Conservation (phyloP, 306 rosid genomes). For the Malus sieversii region DNA sequence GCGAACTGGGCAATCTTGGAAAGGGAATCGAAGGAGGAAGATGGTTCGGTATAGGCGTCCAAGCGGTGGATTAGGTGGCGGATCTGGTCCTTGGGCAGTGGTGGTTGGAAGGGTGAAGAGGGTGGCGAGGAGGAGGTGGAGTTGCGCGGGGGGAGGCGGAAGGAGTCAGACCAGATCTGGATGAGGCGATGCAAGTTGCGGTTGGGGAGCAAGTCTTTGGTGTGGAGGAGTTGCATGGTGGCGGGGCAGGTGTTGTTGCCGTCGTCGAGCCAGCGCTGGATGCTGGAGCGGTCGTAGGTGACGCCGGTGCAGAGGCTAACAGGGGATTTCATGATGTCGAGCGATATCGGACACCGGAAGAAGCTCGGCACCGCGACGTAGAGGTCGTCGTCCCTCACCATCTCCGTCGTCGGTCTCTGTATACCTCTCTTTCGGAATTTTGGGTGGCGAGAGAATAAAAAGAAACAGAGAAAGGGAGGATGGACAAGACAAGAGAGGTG, state of each 20-base stretch:
- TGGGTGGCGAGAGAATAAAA: neutral
- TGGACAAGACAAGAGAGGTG: slow-evolving; percentile 20
- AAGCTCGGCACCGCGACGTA: slow-evolving; percentile 64
- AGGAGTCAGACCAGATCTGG: slow-evolving; percentile 87
- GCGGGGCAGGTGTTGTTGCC: slow-evolving; percentile 98
- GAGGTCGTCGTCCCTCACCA: slow-evolving; percentile 69
- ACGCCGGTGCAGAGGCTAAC: slow-evolving; percentile 93
- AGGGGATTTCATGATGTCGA: slow-evolving; percentile 90
- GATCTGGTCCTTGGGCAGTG: slow-evolving; percentile 30
- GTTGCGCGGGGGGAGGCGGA: slow-evolving; percentile 21
- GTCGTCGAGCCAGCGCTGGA: slow-evolving; percentile 92
- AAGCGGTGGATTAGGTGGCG: slow-evolving; percentile 23
- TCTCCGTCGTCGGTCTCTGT: neutral
- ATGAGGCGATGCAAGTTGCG: slow-evolving; percentile 76
- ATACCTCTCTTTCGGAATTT: neutral
- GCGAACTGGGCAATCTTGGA: slow-evolving; percentile 43
- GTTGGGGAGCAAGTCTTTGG: slow-evolving; percentile 74
- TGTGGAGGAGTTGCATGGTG: slow-evolving; percentile 84
- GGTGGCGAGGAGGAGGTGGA: slow-evolving; percentile 32
- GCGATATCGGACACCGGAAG: slow-evolving; percentile 80
- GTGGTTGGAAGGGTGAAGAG: neutral
- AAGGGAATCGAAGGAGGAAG: slow-evolving; percentile 22
- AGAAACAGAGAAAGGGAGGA: neutral
- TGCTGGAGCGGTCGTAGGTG: slow-evolving; percentile 89
- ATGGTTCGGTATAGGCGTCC: neutral